Percentiles rank a stretch among this genome's conserved stretches.
Conservation (phyloP, 169 alveolate species). For the Plasmodium fragile region DNA sequence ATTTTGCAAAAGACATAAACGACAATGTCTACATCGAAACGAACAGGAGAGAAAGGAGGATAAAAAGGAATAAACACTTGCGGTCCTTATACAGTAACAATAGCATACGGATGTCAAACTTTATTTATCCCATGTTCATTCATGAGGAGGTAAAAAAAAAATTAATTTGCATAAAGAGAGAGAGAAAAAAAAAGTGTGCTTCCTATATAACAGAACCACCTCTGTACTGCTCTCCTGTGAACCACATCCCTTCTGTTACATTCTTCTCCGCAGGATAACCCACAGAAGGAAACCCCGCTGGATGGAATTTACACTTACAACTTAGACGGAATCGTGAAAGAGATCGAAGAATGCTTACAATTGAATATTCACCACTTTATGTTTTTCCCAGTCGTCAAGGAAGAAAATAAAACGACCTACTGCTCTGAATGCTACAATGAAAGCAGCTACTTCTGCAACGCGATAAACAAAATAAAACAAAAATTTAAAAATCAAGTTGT, state of each 20-base stretch:
- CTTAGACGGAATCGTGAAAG: slow-evolving; percentile 77
- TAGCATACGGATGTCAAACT: slow-evolving; percentile 79
- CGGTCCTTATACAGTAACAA: slow-evolving; percentile 73
- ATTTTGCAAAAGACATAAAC: slow-evolving; percentile 56
- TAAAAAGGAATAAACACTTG: slow-evolving; percentile 63
- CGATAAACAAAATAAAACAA: slow-evolving; percentile 77
- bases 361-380: slow-evolving; percentile 80
- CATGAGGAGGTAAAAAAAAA: slow-evolving; percentile 78
- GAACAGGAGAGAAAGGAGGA: slow-evolving; percentile 66
- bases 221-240: background rate
- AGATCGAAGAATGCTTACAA: slow-evolving; percentile 79
- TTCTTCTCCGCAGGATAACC: slow-evolving; percentile 49
- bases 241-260: background rate
- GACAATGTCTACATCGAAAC: slow-evolving; percentile 64
- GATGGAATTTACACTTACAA: slow-evolving; percentile 78
- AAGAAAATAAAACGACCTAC: slow-evolving; percentile 73
- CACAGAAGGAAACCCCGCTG: slow-evolving; percentile 76
- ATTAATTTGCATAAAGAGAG: background rate
- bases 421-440: slow-evolving; percentile 82
- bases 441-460: slow-evolving; percentile 77
- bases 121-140: slow-evolving; percentile 81
- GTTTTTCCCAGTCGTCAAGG: slow-evolving; percentile 82
- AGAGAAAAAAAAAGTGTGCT: background rate
- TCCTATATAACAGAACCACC: background rate
- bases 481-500: slow-evolving; percentile 75